These are phyloP conservation scores for Cutaneotrichosporon sp. DNA, from an alignment of 1,284 basidiomycete genomes.

Conservation along the genomic window DNA sequence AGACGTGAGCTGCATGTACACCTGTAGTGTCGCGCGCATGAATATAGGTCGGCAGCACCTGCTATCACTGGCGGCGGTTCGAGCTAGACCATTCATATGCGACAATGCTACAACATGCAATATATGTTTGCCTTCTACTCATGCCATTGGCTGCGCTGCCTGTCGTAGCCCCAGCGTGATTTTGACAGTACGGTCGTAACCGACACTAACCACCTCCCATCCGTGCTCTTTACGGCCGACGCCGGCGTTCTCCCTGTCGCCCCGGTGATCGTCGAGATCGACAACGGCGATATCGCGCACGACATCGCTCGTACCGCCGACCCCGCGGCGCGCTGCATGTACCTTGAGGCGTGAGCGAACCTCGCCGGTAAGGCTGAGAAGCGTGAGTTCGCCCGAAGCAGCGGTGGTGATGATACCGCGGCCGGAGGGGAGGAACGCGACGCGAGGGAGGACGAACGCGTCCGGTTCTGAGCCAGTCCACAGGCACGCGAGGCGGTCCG, in stretches of 20 bases:
- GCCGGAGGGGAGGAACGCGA: slow-evolving; percentile 45
- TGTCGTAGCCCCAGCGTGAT: slow-evolving; percentile 20
- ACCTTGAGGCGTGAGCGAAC: slow-evolving; percentile 35
- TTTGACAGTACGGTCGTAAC: slow-evolving; percentile 41
- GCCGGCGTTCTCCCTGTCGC: slow-evolving; percentile 5
- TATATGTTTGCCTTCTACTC: too few relatives aligned
- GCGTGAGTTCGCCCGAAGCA: slow-evolving; percentile 40
- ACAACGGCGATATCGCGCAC: slow-evolving; percentile 30
- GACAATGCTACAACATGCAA: too few relatives aligned
- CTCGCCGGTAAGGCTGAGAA: slow-evolving; percentile 34
- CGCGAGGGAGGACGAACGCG: slow-evolving; percentile 45
- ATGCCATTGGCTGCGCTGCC: too few relatives aligned
- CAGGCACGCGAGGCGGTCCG: slow-evolving; percentile 36
- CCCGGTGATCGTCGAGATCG: background rate
- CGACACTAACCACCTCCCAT: slow-evolving; percentile 44
- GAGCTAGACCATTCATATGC: too few relatives aligned
- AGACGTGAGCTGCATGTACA: too few relatives aligned
- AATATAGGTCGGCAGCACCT: too few relatives aligned
- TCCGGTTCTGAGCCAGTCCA: slow-evolving; percentile 44
- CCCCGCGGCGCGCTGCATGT: slow-evolving; percentile 28
- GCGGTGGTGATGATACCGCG: slow-evolving; percentile 40
- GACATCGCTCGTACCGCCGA: slow-evolving; percentile 34
- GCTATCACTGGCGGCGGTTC: too few relatives aligned
- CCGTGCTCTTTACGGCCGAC: background rate
- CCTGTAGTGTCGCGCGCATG: too few relatives aligned